These are phyloP conservation scores for Hygrocybe coccinea DNA, from an alignment of 768 basidiomycete genomes.

Conservation along the genomic window DNA sequence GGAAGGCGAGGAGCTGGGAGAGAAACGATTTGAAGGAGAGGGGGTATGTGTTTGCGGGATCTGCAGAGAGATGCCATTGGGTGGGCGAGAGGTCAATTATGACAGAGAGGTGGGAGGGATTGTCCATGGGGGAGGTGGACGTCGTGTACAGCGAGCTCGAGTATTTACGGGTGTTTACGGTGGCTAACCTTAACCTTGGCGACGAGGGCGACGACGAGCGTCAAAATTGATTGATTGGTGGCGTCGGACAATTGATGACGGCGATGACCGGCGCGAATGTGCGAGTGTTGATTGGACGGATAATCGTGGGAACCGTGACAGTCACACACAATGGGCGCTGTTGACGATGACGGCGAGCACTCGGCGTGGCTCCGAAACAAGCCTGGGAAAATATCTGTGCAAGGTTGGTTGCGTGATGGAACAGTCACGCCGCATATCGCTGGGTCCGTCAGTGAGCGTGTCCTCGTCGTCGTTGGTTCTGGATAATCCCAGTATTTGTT, in stretches of 20 bases:
- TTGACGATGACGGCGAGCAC: neutral
- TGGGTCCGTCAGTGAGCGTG: neutral
- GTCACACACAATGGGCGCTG: neutral
- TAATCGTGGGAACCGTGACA: neutral
- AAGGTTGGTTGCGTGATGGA: neutral
- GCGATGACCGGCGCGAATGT: neutral
- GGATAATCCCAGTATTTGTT: neutral
- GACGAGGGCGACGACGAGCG: neutral
- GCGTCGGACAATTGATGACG: neutral
- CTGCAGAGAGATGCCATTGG: slow-evolving; percentile 75
- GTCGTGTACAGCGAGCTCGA: neutral
- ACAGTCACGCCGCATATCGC: neutral
- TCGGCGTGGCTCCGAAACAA: neutral
- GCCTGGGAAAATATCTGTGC: neutral
- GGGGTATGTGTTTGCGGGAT: slow-evolving; percentile 42
- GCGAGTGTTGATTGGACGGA: neutral
- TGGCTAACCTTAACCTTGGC: slow-evolving; percentile 1
- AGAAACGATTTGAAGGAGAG: slow-evolving; percentile 71
- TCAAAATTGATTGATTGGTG: neutral
- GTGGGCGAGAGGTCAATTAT: slow-evolving; percentile 81
- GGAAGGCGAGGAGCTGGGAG: slow-evolving; percentile 80
- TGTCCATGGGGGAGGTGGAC: slow-evolving; percentile 18
- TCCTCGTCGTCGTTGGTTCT: neutral
- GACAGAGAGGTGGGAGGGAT: slow-evolving; percentile 64
- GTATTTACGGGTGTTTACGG: neutral